These are phyloP conservation scores for Dactylis glomerata DNA, from an alignment of 176 grass and related monocot species.

Conservation along the genomic window DNA sequence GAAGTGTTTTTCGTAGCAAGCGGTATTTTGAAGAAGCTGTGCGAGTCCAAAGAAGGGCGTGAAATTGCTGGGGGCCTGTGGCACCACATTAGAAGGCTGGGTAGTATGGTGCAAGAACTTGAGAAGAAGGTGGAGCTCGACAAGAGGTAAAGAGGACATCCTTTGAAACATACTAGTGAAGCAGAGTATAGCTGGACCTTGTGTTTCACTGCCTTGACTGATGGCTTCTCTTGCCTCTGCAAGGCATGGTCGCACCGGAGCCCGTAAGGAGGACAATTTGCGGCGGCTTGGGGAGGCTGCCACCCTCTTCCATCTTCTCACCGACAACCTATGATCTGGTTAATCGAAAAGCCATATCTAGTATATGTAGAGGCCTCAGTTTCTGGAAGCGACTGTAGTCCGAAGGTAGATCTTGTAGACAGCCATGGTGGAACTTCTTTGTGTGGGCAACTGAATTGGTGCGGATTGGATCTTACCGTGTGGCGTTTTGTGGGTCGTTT, in stretches of 20 bases:
- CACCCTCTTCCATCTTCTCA: conserved; percentile 33
- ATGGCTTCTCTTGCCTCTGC: not conserved
- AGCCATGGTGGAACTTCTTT: not conserved
- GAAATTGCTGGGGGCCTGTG: not conserved
- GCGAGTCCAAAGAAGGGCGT: conserved; percentile 39
- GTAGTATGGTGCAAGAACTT: conserved; percentile 38
- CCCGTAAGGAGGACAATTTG: conserved; percentile 22
- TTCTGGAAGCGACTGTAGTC: not conserved
- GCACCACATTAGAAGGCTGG: conserved; percentile 38
- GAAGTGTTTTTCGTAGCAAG: conserved; percentile 44
- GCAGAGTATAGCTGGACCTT: not conserved
- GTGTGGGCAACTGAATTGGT: not conserved
- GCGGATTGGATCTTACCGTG: not conserved
- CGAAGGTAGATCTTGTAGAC: not conserved
- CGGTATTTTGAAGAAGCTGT: conserved; percentile 53
- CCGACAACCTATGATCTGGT: not conserved
- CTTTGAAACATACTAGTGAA: not conserved
- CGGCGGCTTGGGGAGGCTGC: conserved; percentile 23
- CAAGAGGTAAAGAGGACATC: conserved; percentile 43
- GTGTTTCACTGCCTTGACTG: not conserved
- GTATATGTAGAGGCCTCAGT: not conserved
- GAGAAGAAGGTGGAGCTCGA: conserved; percentile 55
- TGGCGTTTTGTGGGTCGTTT: no score
- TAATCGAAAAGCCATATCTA: not conserved
- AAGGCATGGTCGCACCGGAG: conserved; percentile 36